Conservation (phyloP, 2,329 filamentous ascomycete species). For the Plectosphaerella cucumerina region DNA sequence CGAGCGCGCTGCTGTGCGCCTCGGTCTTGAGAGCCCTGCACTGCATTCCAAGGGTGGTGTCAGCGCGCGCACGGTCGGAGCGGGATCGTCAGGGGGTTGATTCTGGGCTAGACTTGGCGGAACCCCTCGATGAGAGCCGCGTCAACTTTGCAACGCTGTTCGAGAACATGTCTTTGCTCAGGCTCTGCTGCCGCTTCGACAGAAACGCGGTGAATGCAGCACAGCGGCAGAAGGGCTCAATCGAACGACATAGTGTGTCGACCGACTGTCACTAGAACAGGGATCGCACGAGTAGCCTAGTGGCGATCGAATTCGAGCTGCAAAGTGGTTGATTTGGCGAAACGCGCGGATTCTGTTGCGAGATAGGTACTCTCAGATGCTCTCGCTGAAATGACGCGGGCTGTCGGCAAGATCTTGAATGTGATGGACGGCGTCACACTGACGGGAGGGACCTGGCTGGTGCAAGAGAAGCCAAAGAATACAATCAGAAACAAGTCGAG, state of each 20-base stretch:
- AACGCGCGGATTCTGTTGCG: not conserved
- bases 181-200: not conserved
- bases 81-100: too few relatives aligned
- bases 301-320: not conserved
- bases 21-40: not conserved
- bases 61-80: not conserved
- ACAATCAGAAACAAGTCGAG: too few relatives aligned
- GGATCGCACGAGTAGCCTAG: not conserved
- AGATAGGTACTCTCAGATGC: not conserved
- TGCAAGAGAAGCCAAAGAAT: too few relatives aligned
- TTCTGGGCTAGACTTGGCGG: too few relatives aligned
- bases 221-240: not conserved
- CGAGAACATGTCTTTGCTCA: not conserved
- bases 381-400: not conserved
- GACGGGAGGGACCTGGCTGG: too few relatives aligned
- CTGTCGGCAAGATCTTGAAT: too few relatives aligned
- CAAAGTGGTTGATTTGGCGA: not conserved
- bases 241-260: not conserved
- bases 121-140: too few relatives aligned
- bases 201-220: not conserved
- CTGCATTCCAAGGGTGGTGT: not conserved
- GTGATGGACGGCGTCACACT: too few relatives aligned
- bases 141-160: too few relatives aligned
- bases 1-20: not conserved
- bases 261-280: too few relatives aligned